These are phyloP conservation scores for Filosporella fistucella DNA, from an alignment of 495 filamentous ascomycete genomes.

Conservation along the genomic window DNA sequence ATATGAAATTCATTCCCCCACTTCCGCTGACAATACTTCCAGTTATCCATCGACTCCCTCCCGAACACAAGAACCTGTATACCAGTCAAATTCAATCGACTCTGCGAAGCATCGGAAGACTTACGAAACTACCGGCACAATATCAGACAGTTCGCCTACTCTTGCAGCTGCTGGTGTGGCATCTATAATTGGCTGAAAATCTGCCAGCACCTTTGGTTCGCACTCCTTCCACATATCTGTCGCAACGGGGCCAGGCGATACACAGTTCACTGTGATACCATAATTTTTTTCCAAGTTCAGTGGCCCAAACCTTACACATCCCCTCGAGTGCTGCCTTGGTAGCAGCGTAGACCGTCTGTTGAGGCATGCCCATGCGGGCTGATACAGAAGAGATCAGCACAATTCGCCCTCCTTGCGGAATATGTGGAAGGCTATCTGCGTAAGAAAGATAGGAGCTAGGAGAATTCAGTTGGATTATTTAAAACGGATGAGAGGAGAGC, in stretches of 20 bases:
- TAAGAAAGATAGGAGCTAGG: slow-evolving; percentile 25
- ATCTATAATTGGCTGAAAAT: slow-evolving; percentile 7
- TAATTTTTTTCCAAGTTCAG: slow-evolving; percentile 31
- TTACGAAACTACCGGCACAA: slow-evolving; percentile 23
- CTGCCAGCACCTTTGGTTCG: slow-evolving; percentile 41
- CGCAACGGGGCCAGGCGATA: slow-evolving; percentile 33
- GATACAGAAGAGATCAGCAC: slow-evolving; percentile 8
- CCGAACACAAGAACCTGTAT: slow-evolving; percentile 14
- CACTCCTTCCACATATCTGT: slow-evolving; percentile 35
- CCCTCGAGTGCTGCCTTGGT: slow-evolving; percentile 27
- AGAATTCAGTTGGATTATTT: too few species aligned
- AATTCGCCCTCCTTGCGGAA: slow-evolving; percentile 14
- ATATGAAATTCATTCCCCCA: slow-evolving; percentile 11
- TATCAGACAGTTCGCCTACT: slow-evolving; percentile 15
- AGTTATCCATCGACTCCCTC: slow-evolving; percentile 15
- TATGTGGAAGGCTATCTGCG: slow-evolving; percentile 20
- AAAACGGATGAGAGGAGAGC: too few species aligned
- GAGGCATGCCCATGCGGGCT: slow-evolving; percentile 4
- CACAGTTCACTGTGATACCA: slow-evolving; percentile 33
- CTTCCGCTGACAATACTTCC: slow-evolving; percentile 13
- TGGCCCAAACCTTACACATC: slow-evolving; percentile 28
- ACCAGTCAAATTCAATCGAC: not conserved
- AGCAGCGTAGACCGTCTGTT: slow-evolving; percentile 6
- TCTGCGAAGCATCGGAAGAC: slow-evolving; percentile 18
- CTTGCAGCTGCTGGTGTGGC: slow-evolving; percentile 42